Conservation (phyloP, 1,139 yeast species). For the Sugiyamaella paludigena region DNA sequence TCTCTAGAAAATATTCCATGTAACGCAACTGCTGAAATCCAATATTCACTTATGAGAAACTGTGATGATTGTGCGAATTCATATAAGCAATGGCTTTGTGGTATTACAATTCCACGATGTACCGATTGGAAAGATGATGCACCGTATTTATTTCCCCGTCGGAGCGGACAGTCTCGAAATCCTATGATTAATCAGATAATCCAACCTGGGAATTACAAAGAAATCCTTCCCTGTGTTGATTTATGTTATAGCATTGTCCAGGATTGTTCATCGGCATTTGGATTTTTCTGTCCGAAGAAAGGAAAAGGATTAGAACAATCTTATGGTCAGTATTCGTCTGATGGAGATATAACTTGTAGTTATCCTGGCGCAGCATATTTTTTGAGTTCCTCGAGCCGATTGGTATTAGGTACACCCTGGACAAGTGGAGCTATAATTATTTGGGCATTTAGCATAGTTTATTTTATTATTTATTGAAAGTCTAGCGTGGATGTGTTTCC, state of each 20-base stretch:
- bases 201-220: constrained; percentile 68
- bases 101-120: constrained; percentile 89
- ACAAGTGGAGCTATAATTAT: not conserved
- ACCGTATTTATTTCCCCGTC: constrained; percentile 50
- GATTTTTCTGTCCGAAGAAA: constrained; percentile 65
- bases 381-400: constrained; percentile 17
- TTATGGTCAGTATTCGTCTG: constrained; percentile 32
- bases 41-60: constrained; percentile 68
- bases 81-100: constrained; percentile 86
- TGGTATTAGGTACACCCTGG: not conserved
- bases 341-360: constrained; percentile 38
- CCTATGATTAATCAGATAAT: constrained; percentile 54
- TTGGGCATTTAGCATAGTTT: not conserved
- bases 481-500: not conserved
- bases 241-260: constrained; percentile 75
- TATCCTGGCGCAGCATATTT: constrained; percentile 39
- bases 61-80: constrained; percentile 72
- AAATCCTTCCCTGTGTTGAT: constrained; percentile 81
- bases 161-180: constrained; percentile 58
- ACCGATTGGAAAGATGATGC: constrained; percentile 48
- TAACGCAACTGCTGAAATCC: constrained; percentile 63
- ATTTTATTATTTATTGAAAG: not conserved
- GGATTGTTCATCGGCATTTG: constrained; percentile 78
- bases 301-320: constrained; percentile 22
- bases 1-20: constrained; percentile 79